Evolutionary conservation across 2,329 filamentous ascomycete species (phyloP), one percentile per base, ranked within the genome.

Genomic region (Tolypocladium guangdongense): DNA sequence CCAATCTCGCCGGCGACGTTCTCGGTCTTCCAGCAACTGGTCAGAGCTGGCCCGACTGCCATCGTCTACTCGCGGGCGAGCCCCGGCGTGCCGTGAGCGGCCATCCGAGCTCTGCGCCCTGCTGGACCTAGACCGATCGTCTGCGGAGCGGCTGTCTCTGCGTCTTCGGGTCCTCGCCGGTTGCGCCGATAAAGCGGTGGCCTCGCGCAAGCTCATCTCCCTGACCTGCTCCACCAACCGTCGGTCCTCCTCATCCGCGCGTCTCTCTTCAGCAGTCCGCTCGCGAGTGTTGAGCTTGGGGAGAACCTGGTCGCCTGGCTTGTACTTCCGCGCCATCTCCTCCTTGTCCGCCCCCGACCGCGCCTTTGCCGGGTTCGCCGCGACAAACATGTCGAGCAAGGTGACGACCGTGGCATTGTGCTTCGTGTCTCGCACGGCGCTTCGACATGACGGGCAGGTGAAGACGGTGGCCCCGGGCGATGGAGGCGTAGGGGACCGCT

Each of bases 361-460:
- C 30, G 75, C 84, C 60, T 87, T 86, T 20, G 82, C 81, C 1
- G 93, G 92, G 63, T 95, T 89, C 46, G 87, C 83, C 30, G 83
- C 77, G 37, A 96, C 72, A 61, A 88, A 90, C 80, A 96, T 92
- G 53, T 97, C 92, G 55, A 99, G 74, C 47, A 97, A 75, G 2
- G 90, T 95, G 10, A 86, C 91, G 51, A 96, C 87, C 27, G 87
- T 90, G 54, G 93, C 89, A 79, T 97, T 95, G 64, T 90, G 90
- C 65, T 85, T 84, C 45, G 92, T 96, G 62, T 87, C 88, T 58
- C 91, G 85, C 56, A 99, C 92, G 14, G 78, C 72, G 47, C 90
- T 88, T 59, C 93, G 88, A 72, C 93, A 99, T 71, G 90, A 87
- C 41, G 93, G 93, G 72, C 93, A 99, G 47, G 90, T 96, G 68